phyloP scores from a whole-genome alignment of 1,139 yeast genomes.

The Suhomyces maxii region DNA sequence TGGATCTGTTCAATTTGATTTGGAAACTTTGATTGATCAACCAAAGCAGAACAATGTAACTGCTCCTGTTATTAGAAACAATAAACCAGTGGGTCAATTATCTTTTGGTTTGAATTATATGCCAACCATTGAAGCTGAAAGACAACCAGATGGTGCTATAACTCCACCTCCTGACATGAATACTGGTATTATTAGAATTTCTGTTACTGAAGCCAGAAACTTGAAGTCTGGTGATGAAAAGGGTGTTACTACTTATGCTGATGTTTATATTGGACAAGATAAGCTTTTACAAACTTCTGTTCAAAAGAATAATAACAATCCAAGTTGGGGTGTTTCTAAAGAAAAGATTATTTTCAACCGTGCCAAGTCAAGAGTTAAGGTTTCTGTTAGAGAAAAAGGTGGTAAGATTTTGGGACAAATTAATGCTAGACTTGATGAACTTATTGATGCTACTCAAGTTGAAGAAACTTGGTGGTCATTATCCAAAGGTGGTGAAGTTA shows the following conservation, averaged over 20 bases:
- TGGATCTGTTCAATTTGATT: conserved; percentile 76
- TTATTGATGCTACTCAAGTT: conserved; percentile 75
- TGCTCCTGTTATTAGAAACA: conserved; percentile 70
- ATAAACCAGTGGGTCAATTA: conserved; percentile 76
- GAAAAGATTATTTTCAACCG: conserved; percentile 79
- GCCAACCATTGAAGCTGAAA: conserved; percentile 76
- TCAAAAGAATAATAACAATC: conserved; percentile 62
- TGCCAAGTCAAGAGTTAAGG: conserved; percentile 63
- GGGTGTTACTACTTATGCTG: conserved; percentile 66
- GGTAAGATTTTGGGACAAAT: conserved; percentile 62
- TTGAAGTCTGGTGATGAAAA: conserved; percentile 42
- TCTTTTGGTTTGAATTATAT: conserved; percentile 69
- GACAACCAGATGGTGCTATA: conserved; percentile 79
- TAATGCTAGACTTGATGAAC: conserved; percentile 63
- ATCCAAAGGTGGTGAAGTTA: conserved; percentile 69
- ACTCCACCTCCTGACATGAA: conserved; percentile 90
- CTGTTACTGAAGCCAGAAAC: conserved; percentile 53
- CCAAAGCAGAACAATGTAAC: conserved; percentile 53
- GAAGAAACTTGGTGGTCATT: conserved; percentile 76
- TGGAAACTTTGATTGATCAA: conserved; percentile 62
- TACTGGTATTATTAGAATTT: conserved; percentile 80
- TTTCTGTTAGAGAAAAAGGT: conserved; percentile 62
- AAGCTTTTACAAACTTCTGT: conserved; percentile 55
- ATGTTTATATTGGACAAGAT: conserved; percentile 64
- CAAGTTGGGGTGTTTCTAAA: conserved; percentile 63